phyloP scores from a whole-genome alignment of 2,329 filamentous ascomycete genomes.

The Amauroascus verrucosus region DNA sequence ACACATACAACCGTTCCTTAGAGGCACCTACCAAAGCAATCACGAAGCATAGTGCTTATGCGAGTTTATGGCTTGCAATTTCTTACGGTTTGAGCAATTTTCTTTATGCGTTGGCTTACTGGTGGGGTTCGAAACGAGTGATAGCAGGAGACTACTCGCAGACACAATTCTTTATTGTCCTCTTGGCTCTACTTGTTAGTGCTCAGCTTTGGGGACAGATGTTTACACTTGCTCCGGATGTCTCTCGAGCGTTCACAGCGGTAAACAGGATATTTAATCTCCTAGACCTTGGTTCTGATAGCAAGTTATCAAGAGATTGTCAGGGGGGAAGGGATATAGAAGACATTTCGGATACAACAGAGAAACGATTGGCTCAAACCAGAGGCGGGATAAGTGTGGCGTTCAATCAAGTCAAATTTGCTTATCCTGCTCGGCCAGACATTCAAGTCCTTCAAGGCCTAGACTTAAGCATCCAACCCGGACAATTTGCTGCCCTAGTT shows the following conservation, averaged over 20 bases:
- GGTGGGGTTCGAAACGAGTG: conserved; percentile 67
- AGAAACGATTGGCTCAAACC: conserved; percentile 13
- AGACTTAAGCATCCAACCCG: conserved; percentile 42
- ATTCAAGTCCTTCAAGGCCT: conserved; percentile 49
- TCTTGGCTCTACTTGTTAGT: conserved; percentile 60
- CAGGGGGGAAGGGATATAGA: conserved; percentile 14
- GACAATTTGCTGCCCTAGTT: conserved; percentile 44
- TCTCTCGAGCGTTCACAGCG: conserved; percentile 56
- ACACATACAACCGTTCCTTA: conserved; percentile 38
- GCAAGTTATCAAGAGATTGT: conserved; percentile 19
- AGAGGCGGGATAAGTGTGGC: conserved; percentile 36
- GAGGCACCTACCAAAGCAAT: conserved; percentile 41
- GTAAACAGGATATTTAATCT: conserved; percentile 47
- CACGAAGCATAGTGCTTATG: conserved; percentile 39
- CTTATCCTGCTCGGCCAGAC: conserved; percentile 55
- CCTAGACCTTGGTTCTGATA: conserved; percentile 29
- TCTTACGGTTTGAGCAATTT: conserved; percentile 47
- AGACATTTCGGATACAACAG: conserved; percentile 12
- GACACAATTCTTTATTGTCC: conserved; percentile 63
- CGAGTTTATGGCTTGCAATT: conserved; percentile 39
- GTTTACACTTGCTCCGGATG: conserved; percentile 63
- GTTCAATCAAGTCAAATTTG: conserved; percentile 53
- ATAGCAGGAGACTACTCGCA: conserved; percentile 55
- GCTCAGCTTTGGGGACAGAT: conserved; percentile 65
- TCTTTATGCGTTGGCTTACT: conserved; percentile 66